These are phyloP conservation scores for Avicennia marina DNA, from an alignment of 257 asterid species.

Conservation along the genomic window DNA sequence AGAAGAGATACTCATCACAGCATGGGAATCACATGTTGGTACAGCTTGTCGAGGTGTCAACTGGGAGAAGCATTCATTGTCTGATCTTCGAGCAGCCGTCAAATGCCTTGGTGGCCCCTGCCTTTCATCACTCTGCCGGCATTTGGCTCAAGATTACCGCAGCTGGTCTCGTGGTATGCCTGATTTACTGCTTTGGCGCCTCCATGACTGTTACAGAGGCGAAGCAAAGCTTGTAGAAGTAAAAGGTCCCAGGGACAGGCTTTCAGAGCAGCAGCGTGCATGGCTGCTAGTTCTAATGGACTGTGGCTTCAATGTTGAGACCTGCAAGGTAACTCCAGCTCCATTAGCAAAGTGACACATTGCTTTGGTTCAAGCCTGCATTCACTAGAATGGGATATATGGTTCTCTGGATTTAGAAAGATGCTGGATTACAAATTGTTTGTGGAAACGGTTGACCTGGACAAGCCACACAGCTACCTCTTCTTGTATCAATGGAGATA, in stretches of 20 bases:
- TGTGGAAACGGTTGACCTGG: too few relatives aligned
- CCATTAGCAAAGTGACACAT: slow-evolving; percentile 6
- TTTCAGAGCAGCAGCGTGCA: slow-evolving; percentile 96
- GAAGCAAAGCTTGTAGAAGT: slow-evolving; percentile 98
- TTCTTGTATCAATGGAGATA: too few relatives aligned
- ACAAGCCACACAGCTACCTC: too few relatives aligned
- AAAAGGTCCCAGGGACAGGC: slow-evolving; percentile 87
- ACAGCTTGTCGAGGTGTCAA: slow-evolving; percentile 81
- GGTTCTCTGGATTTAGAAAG: too few relatives aligned
- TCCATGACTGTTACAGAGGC: slow-evolving; percentile 61
- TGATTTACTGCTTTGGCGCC: slow-evolving; percentile 86
- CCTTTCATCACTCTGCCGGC: slow-evolving; percentile 69
- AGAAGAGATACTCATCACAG: slow-evolving; percentile 73
- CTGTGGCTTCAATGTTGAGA: slow-evolving; percentile 76
- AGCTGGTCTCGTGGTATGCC: slow-evolving; percentile 99
- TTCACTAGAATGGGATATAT: too few relatives aligned
- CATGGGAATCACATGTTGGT: slow-evolving; percentile 67
- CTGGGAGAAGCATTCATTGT: slow-evolving; percentile 77
- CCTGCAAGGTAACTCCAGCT: slow-evolving; percentile 75
- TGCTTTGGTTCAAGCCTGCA: too few relatives aligned
- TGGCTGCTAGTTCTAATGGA: slow-evolving; percentile 83
- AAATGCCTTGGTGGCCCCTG: slow-evolving; percentile 79
- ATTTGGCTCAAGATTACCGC: slow-evolving; percentile 84
- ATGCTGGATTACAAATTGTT: too few relatives aligned
- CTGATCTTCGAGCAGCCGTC: slow-evolving; percentile 69